Evolutionary conservation across 1,284 basidiomycete species (phyloP), one percentile per base, ranked within the genome.

Genomic region (Cutaneotrichosporon arboriforme): DNA sequence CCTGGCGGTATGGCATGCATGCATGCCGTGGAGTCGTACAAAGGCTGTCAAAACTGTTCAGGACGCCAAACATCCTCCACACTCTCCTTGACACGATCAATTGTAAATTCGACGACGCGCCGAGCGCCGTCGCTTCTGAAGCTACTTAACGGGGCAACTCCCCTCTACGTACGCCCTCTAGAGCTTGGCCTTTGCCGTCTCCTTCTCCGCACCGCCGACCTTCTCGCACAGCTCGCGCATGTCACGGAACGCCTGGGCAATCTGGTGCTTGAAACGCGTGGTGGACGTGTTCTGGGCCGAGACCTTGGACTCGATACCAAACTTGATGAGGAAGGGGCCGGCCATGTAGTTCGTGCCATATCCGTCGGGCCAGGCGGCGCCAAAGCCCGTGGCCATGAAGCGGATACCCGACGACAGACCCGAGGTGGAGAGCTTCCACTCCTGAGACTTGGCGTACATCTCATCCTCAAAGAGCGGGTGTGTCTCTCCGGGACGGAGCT

Each of bases 341-440:
- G 88, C 83, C 58, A 97, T 81, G 73, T 97, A 94, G 69, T 90
- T 94, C 64, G 93, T 86, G 2, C 91, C 90, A 77, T 92, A 94
- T 7, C 91, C 90, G 77, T 92, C 86, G 33, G 81, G 78, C 76
- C 85, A 90, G 7, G 78, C 75, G 3, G 89, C 76, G 9, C 90
- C 89, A 72, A 93, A 93, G 8, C 92, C 93, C 8, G 92, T 97
- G 1, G 93, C 94, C 48, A 84, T 83, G 76, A 97, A 97, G 47
- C 87, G 79, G 64, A 86, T 81, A 1, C 93, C 93, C 18, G 87
- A 85, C 70, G 86, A 90, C 62, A 97, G 72, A 3, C 88, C 91
- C 74, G 89, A 93, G 7, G 94, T 97, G 64, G 88, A 91, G 46
- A 97, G 77, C 67, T 87, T 88, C 93, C 93, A 97, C 56, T 84